Conservation (phyloP, 768 basidiomycete genomes). For the Piloderma croceum region DNA sequence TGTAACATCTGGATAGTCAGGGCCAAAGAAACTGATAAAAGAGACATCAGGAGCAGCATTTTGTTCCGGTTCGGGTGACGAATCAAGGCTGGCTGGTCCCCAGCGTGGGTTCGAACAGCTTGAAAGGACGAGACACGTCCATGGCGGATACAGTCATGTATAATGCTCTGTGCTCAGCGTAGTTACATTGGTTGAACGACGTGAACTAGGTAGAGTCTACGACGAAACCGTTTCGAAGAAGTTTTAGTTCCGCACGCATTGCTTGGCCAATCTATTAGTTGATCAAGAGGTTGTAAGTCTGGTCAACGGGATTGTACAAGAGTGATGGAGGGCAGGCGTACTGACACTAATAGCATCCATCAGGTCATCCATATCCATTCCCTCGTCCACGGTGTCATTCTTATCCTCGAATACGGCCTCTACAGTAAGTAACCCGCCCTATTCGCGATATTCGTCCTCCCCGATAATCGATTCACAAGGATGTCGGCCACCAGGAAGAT, state of each 20-base stretch:
- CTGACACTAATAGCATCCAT: conserved; percentile 23
- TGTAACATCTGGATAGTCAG: too few species aligned
- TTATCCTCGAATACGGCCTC: conserved; percentile 24
- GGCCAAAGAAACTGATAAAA: too few species aligned
- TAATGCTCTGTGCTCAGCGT: neutral
- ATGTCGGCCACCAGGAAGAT: conserved; percentile 15
- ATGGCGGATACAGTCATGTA: too few species aligned
- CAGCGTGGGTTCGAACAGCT: too few species aligned
- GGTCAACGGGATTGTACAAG: conserved; percentile 2
- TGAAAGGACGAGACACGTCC: too few species aligned
- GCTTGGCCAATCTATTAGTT: conserved; percentile 24
- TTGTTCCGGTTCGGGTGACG: too few species aligned
- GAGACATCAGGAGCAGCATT: too few species aligned
- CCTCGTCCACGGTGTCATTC: conserved; percentile 12
- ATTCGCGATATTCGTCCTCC: too few species aligned
- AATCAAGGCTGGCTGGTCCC: too few species aligned
- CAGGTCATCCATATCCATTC: conserved; percentile 26
- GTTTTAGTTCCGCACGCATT: conserved; percentile 12
- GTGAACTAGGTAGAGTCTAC: neutral
- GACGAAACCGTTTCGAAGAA: neutral
- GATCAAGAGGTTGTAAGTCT: neutral
- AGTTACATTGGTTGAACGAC: neutral
- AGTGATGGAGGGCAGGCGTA: conserved; percentile 22
- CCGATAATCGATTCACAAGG: too few species aligned
- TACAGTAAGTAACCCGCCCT: conserved; percentile 10